Base-by-base conservation (phyloP, 345 rosid genomes). In the Angophora floribunda region DNA sequence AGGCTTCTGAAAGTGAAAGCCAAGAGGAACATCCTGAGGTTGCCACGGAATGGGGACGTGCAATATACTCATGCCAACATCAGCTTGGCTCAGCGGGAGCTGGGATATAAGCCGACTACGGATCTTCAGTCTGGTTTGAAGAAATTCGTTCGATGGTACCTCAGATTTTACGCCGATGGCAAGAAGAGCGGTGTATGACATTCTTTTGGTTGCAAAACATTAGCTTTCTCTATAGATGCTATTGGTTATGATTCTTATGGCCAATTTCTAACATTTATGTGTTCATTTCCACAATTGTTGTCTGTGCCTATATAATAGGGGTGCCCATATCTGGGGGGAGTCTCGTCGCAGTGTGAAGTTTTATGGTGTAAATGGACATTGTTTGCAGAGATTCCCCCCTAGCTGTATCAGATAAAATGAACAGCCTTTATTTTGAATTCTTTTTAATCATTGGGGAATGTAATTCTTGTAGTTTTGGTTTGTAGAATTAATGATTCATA, bases 1-100 rank as follows among this genome's bases (percentile, higher is more conserved):
- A 96, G 91, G 91, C 96, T 94, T 82, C 90, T 97, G 93, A 97
- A 97, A 93, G 93, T 94, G 59, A 96, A 95, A 89, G 99, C 99
- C 6, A 96, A 95, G 94, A 97, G 90, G 97, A 95, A 93, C 51
- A 52, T 96, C 52, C 91, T 95, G 93, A 95, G 95, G 93, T 90
- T 97, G 96, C 99, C 99, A 0, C 91, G 97, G 86, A 97, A 97
- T 91, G 99, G 99, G 24, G 99, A 96, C 91, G 99, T 97, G 90
- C 98, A 91, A 36, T 96, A 91, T 87, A 97, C 99, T 61, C 99
- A 97, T 91, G 99, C 99, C 1, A 97, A 97, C 88, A 96, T 96
- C 87, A 97, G 99, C 90, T 93, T 57, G 80, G 99, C 99, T 28
- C 92, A 93, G 88, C 92, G 91, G 89, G 96, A 97, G 93, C 93